Conservation (phyloP, 305 asterid genomes). For the Plantago coronopus region DNA sequence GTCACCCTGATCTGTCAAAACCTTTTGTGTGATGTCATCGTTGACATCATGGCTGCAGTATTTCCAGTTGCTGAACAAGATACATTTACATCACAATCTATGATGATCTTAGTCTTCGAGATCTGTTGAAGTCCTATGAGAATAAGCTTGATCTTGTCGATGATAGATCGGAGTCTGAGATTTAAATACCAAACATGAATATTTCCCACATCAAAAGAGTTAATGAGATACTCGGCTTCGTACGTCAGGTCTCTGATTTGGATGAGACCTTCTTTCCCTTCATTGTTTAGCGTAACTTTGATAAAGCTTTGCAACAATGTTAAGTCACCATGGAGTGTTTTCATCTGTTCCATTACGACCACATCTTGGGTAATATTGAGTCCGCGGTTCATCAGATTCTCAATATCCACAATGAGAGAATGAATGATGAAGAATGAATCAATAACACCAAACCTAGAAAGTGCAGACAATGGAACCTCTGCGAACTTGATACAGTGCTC, state of each 20-base stretch:
- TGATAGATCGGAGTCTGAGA: slow-evolving; percentile 2
- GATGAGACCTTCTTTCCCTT: slow-evolving; percentile 2
- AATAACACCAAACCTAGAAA: too few relatives aligned
- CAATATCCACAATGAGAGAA: too few relatives aligned
- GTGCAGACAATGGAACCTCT: too few relatives aligned
- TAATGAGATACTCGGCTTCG: too few relatives aligned
- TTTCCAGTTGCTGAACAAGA: background rate
- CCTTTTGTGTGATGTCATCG: background rate
- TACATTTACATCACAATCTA: background rate
- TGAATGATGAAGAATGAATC: too few relatives aligned
- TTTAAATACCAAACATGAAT: slow-evolving; percentile 4
- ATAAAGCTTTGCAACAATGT: slow-evolving; percentile 1
- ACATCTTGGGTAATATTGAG: too few relatives aligned
- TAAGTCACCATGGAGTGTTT: too few relatives aligned
- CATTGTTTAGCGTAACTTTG: background rate
- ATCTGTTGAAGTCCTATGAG: background rate
- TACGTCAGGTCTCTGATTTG: too few relatives aligned
- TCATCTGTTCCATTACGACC: too few relatives aligned
- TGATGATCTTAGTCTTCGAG: background rate
- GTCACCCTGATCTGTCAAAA: background rate
- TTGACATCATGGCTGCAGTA: slow-evolving; percentile 3
- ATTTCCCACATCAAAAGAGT: slow-evolving; percentile 5
- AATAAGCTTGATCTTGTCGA: background rate
- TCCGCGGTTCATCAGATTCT: too few relatives aligned
- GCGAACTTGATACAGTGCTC: too few relatives aligned